phyloP scores from a whole-genome alignment of 495 filamentous ascomycete genomes.

The Penicillium bovifimosum region DNA sequence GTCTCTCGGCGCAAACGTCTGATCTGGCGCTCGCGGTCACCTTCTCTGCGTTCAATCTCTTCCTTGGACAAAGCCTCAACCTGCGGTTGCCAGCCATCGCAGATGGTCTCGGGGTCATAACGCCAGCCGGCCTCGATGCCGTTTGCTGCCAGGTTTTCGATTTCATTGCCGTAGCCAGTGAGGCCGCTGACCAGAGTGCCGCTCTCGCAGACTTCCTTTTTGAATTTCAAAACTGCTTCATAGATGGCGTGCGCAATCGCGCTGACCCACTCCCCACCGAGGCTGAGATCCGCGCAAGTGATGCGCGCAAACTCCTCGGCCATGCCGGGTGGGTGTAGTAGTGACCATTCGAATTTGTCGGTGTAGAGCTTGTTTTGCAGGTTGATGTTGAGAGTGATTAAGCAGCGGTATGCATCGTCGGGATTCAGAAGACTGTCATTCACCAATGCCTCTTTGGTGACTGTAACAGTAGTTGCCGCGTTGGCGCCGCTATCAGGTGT shows the following conservation, averaged over 20 bases:
- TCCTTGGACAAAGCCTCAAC: conserved; percentile 86
- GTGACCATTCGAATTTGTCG: conserved; percentile 98
- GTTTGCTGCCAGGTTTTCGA: conserved; percentile 84
- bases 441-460: conserved; percentile 38
- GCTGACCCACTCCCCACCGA: conserved; percentile 88
- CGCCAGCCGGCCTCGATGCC: conserved; percentile 83
- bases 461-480: conserved; percentile 24
- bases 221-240: conserved; percentile 85
- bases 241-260: conserved; percentile 95
- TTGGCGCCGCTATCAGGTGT: conserved; percentile 45
- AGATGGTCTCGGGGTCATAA: conserved; percentile 84
- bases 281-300: conserved; percentile 85
- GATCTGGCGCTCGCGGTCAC: conserved; percentile 87
- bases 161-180: conserved; percentile 65
- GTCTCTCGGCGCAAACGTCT: conserved; percentile 83
- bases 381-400: conserved; percentile 88
- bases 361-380: conserved; percentile 88
- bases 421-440: conserved; percentile 63
- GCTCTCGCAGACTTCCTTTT: conserved; percentile 93
- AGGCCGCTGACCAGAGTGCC: conserved; percentile 70
- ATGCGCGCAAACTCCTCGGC: conserved; percentile 88
- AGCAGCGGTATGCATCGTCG: conserved; percentile 87
- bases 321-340: conserved; percentile 84
- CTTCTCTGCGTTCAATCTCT: conserved; percentile 96
- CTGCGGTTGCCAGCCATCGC: conserved; percentile 90